Evolutionary conservation across 495 filamentous ascomycete genomes (phyloP).

Genomic region (Collariella sp.): DNA sequence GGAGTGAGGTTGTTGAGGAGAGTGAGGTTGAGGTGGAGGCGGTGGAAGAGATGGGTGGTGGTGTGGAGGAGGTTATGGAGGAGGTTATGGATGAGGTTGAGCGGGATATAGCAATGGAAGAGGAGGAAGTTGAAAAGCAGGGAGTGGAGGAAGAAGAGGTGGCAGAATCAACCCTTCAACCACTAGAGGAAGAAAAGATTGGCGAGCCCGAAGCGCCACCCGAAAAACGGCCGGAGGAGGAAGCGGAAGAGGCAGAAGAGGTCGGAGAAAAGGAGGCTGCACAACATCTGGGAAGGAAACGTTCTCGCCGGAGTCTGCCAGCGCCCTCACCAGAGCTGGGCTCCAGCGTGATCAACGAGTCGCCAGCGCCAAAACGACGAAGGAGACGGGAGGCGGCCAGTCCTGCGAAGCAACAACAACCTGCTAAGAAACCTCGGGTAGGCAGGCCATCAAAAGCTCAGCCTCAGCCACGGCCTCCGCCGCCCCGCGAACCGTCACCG

Average conservation of each 20-base stretch:
- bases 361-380: slow-evolving; percentile 28
- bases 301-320: slow-evolving; percentile 25
- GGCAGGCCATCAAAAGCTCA: not conserved
- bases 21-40: not conserved
- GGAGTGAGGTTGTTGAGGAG: slow-evolving; percentile 2
- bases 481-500: not conserved
- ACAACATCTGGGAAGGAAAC: slow-evolving; percentile 29
- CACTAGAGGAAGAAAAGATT: slow-evolving; percentile 9
- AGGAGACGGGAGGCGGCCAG: slow-evolving; percentile 23
- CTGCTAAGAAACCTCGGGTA: slow-evolving; percentile 11
- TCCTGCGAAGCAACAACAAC: slow-evolving; percentile 32
- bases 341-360: slow-evolving; percentile 16
- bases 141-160: slow-evolving; percentile 5
- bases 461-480: not conserved
- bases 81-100: slow-evolving; percentile 15
- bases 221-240: slow-evolving; percentile 17
- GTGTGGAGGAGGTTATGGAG: slow-evolving; percentile 1
- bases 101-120: no score
- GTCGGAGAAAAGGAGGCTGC: slow-evolving; percentile 32
- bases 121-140: slow-evolving; percentile 19
- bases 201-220: slow-evolving; percentile 20
- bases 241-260: slow-evolving; percentile 11
- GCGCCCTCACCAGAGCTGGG: slow-evolving; percentile 26
- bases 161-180: slow-evolving; percentile 13
- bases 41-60: not conserved